A percentile compares a stretch with the other conserved stretches of the same genome.
phyloP scores from a whole-genome alignment of 352 stramenopile genomes.

The Globisporangium alternatum region DNA sequence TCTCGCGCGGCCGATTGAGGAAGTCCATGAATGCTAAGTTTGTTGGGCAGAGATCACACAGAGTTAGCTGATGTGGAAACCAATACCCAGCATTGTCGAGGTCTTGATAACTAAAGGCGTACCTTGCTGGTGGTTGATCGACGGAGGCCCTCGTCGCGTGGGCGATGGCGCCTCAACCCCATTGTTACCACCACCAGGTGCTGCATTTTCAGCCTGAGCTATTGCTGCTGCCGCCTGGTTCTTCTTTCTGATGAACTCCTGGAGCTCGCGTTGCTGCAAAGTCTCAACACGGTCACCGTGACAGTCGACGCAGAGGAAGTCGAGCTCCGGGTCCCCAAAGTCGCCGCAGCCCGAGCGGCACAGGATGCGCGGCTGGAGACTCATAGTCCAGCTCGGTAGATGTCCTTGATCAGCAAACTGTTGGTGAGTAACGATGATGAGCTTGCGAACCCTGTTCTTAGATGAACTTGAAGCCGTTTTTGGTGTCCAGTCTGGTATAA shows the following conservation, averaged over 20 bases:
- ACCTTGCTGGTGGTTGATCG: conserved; percentile 58
- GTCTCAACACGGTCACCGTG: conserved; percentile 50
- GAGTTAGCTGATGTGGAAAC: not conserved
- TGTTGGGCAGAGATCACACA: not conserved
- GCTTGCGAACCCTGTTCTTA: not conserved
- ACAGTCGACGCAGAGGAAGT: conserved; percentile 66
- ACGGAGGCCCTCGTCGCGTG: conserved; percentile 33
- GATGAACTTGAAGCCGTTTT: not conserved
- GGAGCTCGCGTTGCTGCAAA: conserved; percentile 38
- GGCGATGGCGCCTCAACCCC: not conserved
- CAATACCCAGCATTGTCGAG: not conserved
- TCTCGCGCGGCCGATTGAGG: conserved; percentile 38
- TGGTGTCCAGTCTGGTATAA: not conserved
- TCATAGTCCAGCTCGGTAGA: conserved; percentile 32
- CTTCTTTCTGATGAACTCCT: conserved; percentile 26
- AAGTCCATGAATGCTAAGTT: conserved; percentile 42
- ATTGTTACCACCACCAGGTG: not conserved
- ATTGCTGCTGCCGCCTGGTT: not conserved
- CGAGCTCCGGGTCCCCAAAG: conserved; percentile 53
- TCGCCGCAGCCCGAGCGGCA: conserved; percentile 58
- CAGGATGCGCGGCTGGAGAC: conserved; percentile 36
- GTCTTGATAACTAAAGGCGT: not conserved
- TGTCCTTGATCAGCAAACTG: not conserved
- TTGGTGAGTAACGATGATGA: no score
- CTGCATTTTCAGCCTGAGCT: not conserved